phyloP scores from a whole-genome alignment of 1,139 yeast species.

The Wickerhamomyces sp. region DNA sequence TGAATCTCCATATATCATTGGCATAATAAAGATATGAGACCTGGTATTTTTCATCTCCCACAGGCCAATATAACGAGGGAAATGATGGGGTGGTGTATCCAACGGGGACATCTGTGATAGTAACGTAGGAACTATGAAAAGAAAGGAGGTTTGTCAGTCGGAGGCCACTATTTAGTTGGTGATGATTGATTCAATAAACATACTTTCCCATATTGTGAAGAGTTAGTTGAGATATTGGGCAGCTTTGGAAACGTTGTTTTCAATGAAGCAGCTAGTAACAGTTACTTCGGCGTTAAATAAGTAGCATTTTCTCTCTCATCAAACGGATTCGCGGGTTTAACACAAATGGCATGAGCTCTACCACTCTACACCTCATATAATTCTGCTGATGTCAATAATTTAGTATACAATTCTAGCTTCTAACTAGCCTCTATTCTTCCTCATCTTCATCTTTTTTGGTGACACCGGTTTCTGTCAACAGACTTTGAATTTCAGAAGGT shows the following conservation, averaged over 20 bases:
- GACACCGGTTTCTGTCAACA: slow-evolving; percentile 73
- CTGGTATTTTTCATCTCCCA: slow-evolving; percentile 37
- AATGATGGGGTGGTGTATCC: slow-evolving; percentile 78
- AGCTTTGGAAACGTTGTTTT: neutral
- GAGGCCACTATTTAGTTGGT: neutral
- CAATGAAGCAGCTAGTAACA: too few relatives aligned
- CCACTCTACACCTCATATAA: too few relatives aligned
- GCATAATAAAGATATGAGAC: slow-evolving; percentile 62
- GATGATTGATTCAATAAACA: too few relatives aligned
- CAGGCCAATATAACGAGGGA: slow-evolving; percentile 80
- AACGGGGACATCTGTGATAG: slow-evolving; percentile 53
- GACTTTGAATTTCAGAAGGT: slow-evolving; percentile 67
- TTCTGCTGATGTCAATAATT: too few relatives aligned
- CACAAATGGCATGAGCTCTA: too few relatives aligned
- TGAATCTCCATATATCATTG: slow-evolving; percentile 78
- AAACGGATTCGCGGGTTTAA: neutral
- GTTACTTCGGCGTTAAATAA: too few relatives aligned
- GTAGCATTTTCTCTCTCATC: neutral
- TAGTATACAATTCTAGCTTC: neutral
- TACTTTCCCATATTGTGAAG: too few relatives aligned
- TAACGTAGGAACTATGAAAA: slow-evolving; percentile 27
- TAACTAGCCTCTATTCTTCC: slow-evolving; percentile 20
- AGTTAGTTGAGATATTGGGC: neutral
- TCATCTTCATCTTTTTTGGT: slow-evolving; percentile 48
- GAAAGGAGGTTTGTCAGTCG: neutral